Evolutionary conservation across 129 eudicot genomes (phyloP), one percentile per base, ranked within the genome.

Genomic region (Chrysanthemum lavandulifolium): DNA sequence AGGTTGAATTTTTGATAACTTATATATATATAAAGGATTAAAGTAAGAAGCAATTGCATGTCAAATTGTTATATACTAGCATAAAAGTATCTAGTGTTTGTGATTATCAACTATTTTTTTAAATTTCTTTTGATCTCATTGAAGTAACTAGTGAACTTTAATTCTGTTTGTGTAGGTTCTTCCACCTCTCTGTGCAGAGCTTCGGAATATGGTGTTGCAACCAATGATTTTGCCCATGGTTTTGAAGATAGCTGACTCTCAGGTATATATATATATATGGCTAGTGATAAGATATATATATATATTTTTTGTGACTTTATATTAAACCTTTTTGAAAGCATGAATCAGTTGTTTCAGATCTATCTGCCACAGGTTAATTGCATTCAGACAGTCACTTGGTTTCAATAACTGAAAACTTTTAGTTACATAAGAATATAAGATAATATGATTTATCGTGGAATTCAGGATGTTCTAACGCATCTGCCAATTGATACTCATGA

Each of bases 141-240:
- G 65, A 75, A 54, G 57, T 78, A 60, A 21, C 45, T 43, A 72
- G 14, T 71, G 50, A 51, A 19, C 58, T 61, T 33, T 12, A 59
- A 40, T 68, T 19, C 43, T 81, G 47, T 67, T 77, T 60, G 78
- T 81, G 67, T 86, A 94, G 98, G 98, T 94, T 77, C 98, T 94
- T 68, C 98, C 98, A 13, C 98, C 98, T 61, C 98, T 94, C 59
- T 94, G 98, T 86, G 97, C 98, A 15, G 98, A 94, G 84, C 97
- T 94, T 63, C 80, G 97, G 48, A 94, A 94, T 81, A 71, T 94
- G 91, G 98, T 90, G 19, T 86, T 94, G 98, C 98, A 94, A 69
- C 98, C 98, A 21, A 94, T 94, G 92, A 94, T 94, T 81, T 85
- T 94, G 66, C 98, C 98, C 69, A 94, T 94, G 98, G 98, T 94